These are phyloP conservation scores for Thelonectria olida DNA, from an alignment of 2,329 filamentous ascomycete genomes.

Conservation along the genomic window DNA sequence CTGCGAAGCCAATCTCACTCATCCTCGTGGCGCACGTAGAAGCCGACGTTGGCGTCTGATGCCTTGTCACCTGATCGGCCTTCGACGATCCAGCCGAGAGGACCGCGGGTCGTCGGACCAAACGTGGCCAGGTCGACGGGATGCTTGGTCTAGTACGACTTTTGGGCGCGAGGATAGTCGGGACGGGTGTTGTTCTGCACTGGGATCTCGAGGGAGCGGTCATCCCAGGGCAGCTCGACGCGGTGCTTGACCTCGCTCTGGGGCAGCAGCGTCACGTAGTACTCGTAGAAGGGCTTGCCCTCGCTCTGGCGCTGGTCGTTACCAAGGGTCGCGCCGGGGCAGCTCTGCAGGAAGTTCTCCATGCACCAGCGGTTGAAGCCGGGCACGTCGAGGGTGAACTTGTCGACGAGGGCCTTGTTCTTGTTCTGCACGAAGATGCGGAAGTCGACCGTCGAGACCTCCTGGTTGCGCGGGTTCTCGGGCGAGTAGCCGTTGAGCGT, in stretches of 20 bases:
- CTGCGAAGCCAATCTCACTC: constrained; percentile 55
- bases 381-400: constrained; percentile 23
- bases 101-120: constrained; percentile 36
- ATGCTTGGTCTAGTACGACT: constrained; percentile 36
- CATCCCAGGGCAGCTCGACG: constrained; percentile 32
- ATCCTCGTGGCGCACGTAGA: constrained; percentile 52
- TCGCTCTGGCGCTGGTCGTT: constrained; percentile 48
- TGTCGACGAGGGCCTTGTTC: constrained; percentile 26
- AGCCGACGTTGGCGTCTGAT: constrained; percentile 49
- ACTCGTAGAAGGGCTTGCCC: constrained; percentile 35
- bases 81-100: constrained; percentile 40
- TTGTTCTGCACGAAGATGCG: constrained; percentile 55
- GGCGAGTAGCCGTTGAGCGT: constrained; percentile 49
- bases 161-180: constrained; percentile 35
- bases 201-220: constrained; percentile 27
- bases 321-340: constrained; percentile 52
- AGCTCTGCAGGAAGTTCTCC: constrained; percentile 54
- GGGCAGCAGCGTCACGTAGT: constrained; percentile 35
- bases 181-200: constrained; percentile 31
- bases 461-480: constrained; percentile 50
- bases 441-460: constrained; percentile 57
- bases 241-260: constrained; percentile 35
- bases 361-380: constrained; percentile 26
- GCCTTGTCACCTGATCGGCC: constrained; percentile 37
- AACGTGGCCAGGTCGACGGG: constrained; percentile 28